Evolutionary conservation across 2,329 filamentous ascomycete species (phyloP).

Genomic region (Alternaria postmessia): DNA sequence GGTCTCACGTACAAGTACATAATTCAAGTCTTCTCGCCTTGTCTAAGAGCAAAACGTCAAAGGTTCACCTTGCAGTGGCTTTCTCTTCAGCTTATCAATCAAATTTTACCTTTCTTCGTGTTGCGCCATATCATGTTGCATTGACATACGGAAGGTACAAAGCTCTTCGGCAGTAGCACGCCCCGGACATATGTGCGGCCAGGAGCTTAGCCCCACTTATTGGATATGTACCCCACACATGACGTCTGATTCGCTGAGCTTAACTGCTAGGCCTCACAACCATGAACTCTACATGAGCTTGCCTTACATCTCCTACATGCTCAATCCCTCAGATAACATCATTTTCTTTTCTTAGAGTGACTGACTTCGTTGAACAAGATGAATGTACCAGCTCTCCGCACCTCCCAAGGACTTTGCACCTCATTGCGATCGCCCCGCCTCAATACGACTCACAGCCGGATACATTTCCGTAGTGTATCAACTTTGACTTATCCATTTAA

Average conservation of each 20-base stretch:
- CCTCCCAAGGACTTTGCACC: background rate
- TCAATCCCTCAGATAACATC: background rate
- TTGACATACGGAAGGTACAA: too few relatives aligned
- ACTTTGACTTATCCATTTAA: background rate
- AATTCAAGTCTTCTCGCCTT: background rate
- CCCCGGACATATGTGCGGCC: slow-evolving; percentile 5
- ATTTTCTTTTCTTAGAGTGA: background rate
- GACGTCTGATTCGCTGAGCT: background rate
- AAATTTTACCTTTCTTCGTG: background rate
- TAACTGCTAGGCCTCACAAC: background rate
- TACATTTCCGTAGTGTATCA: slow-evolving; percentile 1
- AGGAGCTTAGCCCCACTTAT: slow-evolving; percentile 6
- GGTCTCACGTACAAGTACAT: background rate
- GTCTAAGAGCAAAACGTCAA: background rate
- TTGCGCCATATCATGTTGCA: background rate
- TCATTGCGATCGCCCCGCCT: background rate
- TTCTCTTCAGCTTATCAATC: background rate
- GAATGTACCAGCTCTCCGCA: background rate
- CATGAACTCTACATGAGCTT: background rate
- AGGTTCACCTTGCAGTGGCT: background rate
- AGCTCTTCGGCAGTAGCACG: background rate
- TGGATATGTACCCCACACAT: background rate
- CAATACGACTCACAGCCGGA: background rate
- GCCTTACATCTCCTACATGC: background rate
- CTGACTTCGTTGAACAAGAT: background rate